Evolutionary conservation across 2,329 filamentous ascomycete species (phyloP), one percentile per base, ranked within the genome.

Genomic region (Harringtonia lauricola): DNA sequence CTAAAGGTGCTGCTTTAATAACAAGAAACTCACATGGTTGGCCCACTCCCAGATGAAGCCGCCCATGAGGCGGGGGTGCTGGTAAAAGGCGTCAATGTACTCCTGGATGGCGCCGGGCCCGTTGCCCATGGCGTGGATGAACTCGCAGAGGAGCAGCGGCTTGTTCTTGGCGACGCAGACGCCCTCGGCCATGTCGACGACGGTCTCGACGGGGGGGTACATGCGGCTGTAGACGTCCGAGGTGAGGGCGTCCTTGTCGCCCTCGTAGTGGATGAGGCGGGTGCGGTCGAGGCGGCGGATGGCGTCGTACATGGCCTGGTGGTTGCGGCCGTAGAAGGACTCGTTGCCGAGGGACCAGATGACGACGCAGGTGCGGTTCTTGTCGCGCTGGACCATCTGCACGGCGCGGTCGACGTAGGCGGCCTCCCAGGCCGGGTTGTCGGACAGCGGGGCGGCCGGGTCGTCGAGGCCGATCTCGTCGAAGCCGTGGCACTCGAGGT

Each of bases 321-420:
- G 78, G 54, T 86, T 86, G 9, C 65, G 63, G 1, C 82, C 82
- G 52, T 83, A 85, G 54, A 83, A 86, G 0, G 81, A 74, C 55
- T 86, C 82, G 52, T 86, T 86, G 0, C 82, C 83, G 0, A 86
- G 64, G 38, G 76, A 81, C 83, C 83, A 86, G 35, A 85, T 73
- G 40, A 86, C 76, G 40, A 86, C 67, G 15, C 71, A 80, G 0
- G 82, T 59, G 50, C 85, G 78, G 46, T 86, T 81, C 60, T 83
- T 83, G 57, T 86, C 81, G n/a, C 83, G 68, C 52, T 79, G 70
- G 0, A 86, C 67, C 44, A 86, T 60, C 43, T 81, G 76, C 29
- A 66, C 60, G 45, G 78, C 76, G 3, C 83, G 74, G 56, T 86
- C 82, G 2, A 86, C 55, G 49, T 86, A 86, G 0, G 80, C 77